phyloP scores from a whole-genome alignment of 805 yeast genomes.

The Phaffomyces antillensis region DNA sequence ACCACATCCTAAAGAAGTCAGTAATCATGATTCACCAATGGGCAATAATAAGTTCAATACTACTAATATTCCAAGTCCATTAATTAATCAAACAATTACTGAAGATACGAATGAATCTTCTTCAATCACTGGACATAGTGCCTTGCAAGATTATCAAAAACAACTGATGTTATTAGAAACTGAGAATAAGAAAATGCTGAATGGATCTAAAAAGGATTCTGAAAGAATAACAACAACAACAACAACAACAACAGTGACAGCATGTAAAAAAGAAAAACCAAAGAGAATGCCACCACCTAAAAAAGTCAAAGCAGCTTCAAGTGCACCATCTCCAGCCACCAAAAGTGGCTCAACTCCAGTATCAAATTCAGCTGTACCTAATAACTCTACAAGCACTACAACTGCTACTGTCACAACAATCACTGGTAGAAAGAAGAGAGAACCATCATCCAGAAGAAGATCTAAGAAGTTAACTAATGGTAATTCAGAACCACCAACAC shows the following conservation, averaged over 20 bases:
- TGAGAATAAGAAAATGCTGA: slow-evolving; percentile 65
- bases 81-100: slow-evolving; percentile 12
- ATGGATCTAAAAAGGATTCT: slow-evolving; percentile 36
- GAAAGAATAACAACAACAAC: neutral
- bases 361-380: neutral
- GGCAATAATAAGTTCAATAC: slow-evolving; percentile 5
- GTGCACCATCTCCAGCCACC: slow-evolving; percentile 9
- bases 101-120: slow-evolving; percentile 7
- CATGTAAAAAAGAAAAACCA: slow-evolving; percentile 1
- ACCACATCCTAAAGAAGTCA: slow-evolving; percentile 2
- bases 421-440: slow-evolving; percentile 18
- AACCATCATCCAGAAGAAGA: slow-evolving; percentile 15
- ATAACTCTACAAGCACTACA: neutral
- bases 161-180: slow-evolving; percentile 69
- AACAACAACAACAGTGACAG: slow-evolving; percentile 7
- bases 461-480: slow-evolving; percentile 8
- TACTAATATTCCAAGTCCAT: slow-evolving; percentile 22
- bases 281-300: slow-evolving; percentile 23
- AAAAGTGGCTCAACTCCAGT: slow-evolving; percentile 2
- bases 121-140: slow-evolving; percentile 26
- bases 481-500: slow-evolving; percentile 34
- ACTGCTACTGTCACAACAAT: neutral
- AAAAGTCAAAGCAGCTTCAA: slow-evolving; percentile 6
- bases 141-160: slow-evolving; percentile 76
- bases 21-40: slow-evolving; percentile 8